Base-by-base conservation (phyloP, 441 rosid genomes). In the Pelargonium citronellum region DNA sequence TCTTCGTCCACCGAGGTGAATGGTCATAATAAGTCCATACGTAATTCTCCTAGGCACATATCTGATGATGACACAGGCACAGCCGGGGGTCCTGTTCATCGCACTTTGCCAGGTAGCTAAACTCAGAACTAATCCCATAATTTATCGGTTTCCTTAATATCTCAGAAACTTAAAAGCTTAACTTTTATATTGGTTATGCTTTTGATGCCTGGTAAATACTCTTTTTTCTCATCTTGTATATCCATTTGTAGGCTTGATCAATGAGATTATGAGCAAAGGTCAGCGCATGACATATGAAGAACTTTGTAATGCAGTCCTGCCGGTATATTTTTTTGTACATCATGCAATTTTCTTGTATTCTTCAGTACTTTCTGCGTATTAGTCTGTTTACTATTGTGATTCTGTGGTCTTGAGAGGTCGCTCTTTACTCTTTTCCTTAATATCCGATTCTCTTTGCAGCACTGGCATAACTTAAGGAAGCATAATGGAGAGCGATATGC, bases 401-500 rank as follows among this genome's bases (percentile, higher is more conserved):
- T 19, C 63, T 60, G 64, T 60, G 64, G 11, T 39, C 44, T 39
- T 39, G 57, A 39, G 70, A 44, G 67, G 19, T 49, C 8, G 49
- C 27, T 68, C 15, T 73, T 51, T 68, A 64, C 57, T 44, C 12
- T 16, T 2, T 30, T 47, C 49, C 74, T 74, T 24, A 71, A 30
- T 9, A 66, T 37, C 24, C 73, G 58, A 74, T 64, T 79, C 63
- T 47, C 13, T 77, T 80, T 78, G 74, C 86, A 95, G 98, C 96
- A 92, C 76, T 95, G 99, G 99, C 89, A 87, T 64, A 89, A 87
- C 85, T 80, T 95, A 84, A 87, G 99, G 83, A 95, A 95, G 86
- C 98, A 91, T 76, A 95, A 95, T 74, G 99, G 99, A 69, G 99
- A 91, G 75, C 90, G 95, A 34, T 95, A 92, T 79, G 99, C 99